Conservation (phyloP, 163 green algal species). For the Trebouxiophyceae sp. region DNA sequence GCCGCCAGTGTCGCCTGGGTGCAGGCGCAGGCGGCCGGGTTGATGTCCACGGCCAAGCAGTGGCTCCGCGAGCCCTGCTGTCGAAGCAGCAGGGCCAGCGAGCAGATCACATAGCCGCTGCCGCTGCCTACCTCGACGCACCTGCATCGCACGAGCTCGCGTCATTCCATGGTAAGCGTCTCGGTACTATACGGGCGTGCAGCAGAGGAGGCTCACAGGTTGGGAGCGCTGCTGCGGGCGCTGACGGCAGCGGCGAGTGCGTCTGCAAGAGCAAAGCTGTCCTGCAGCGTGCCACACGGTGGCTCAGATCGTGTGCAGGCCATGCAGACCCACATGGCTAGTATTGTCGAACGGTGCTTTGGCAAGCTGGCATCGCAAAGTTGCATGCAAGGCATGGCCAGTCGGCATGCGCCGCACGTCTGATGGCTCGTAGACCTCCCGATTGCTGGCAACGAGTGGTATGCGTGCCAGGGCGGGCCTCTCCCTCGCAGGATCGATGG, state of each 20-base stretch:
- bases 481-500: too few relatives aligned
- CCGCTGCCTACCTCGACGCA: conserved; percentile 76
- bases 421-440: too few relatives aligned
- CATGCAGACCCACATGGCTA: too few relatives aligned
- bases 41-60: conserved; percentile 74
- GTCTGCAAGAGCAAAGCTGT: conserved; percentile 63
- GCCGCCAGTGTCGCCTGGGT: conserved; percentile 49
- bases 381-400: too few relatives aligned
- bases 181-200: not conserved
- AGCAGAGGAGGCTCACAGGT: not conserved
- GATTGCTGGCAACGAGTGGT: too few relatives aligned
- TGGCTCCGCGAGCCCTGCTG: conserved; percentile 13
- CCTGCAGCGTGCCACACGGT: conserved; percentile 26
- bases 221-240: too few relatives aligned
- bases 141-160: conserved; percentile 15
- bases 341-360: too few relatives aligned
- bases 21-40: conserved; percentile 34
- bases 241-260: conserved; percentile 17
- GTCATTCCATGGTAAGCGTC: not conserved
- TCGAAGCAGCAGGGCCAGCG: conserved; percentile 49
- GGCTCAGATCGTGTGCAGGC: not conserved
- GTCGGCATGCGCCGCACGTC: too few relatives aligned
- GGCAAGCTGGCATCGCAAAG: too few relatives aligned
- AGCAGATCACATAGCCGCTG: conserved; percentile 76
- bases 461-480: too few relatives aligned